Percentiles rank a stretch among this genome's conserved stretches.
phyloP scores from a whole-genome alignment of 305 asterid genomes.

The Fraxinus greggii region DNA sequence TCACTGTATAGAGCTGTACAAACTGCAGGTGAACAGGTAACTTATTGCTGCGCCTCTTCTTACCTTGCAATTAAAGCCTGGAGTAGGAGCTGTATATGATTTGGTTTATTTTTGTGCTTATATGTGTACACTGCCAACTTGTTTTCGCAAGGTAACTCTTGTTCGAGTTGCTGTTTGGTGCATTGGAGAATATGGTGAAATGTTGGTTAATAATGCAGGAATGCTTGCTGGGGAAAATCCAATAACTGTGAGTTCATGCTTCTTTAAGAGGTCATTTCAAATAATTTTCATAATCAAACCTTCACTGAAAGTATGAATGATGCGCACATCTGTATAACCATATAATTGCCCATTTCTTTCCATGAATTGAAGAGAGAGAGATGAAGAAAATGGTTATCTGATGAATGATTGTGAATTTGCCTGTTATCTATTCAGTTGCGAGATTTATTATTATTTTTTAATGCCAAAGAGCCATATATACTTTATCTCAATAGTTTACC shows the following conservation, averaged over 20 bases:
- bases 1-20: constrained; percentile 74
- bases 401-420: not conserved
- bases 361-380: not conserved
- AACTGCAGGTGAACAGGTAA: constrained; percentile 77
- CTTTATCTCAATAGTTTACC: not conserved
- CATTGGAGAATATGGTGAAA: constrained; percentile 95
- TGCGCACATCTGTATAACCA: constrained; percentile 3
- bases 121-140: constrained; percentile 15
- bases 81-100: not conserved
- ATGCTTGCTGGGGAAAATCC: constrained; percentile 82
- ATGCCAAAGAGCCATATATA: not conserved
- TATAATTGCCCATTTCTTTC: constrained; percentile 6
- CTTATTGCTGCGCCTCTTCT: constrained; percentile 5
- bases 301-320: constrained; percentile 1
- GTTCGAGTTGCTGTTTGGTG: constrained; percentile 98
- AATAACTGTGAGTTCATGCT: constrained; percentile 69
- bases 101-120: constrained; percentile 6
- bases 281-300: constrained; percentile 10
- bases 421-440: not conserved
- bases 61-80: not conserved
- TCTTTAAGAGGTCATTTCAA: constrained; percentile 12
- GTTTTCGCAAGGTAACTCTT: constrained; percentile 69
- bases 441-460: not conserved
- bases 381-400: not conserved
- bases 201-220: constrained; percentile 71